Conservation (phyloP, 495 filamentous ascomycete species). For the Penicillium paradoxum region DNA sequence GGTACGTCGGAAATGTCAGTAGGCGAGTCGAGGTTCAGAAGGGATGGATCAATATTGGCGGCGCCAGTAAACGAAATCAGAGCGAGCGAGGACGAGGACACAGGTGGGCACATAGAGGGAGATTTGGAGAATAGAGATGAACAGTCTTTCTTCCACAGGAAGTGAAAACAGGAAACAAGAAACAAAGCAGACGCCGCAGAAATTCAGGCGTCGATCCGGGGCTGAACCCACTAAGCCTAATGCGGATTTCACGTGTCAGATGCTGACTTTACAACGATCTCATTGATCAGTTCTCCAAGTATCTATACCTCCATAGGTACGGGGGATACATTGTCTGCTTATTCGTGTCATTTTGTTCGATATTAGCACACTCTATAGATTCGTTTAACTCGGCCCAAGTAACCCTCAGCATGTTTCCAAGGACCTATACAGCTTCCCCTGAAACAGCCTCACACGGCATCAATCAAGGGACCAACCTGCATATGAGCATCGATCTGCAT, state of each 20-base stretch:
- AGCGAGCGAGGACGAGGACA: slow-evolving; percentile 31
- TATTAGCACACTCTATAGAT: neutral
- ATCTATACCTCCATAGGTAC: no score
- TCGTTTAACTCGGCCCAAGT: no score
- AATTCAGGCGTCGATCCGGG: slow-evolving; percentile 29
- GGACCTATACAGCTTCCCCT: neutral
- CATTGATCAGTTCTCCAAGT: slow-evolving; percentile 2
- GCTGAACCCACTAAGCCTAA: slow-evolving; percentile 16
- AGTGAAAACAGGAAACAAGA: slow-evolving; percentile 6
- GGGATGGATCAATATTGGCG: slow-evolving; percentile 15
- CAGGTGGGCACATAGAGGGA: slow-evolving; percentile 41
- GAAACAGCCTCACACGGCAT: neutral
- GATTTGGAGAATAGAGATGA: neutral
- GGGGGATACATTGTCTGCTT: no score
- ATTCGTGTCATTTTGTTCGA: neutral
- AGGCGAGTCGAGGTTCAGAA: slow-evolving; percentile 10
- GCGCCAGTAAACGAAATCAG: slow-evolving; percentile 31
- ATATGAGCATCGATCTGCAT: neutral
- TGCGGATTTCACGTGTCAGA: slow-evolving; percentile 20
- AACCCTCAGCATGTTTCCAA: neutral
- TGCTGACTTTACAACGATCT: slow-evolving; percentile 10
- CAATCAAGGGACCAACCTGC: neutral
- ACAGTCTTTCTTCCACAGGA: slow-evolving; percentile 7
- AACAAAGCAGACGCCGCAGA: slow-evolving; percentile 10
- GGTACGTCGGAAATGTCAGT: slow-evolving; percentile 11